Evolutionary conservation across 495 filamentous ascomycete genomes (phyloP).

Genomic region (Lasiosphaeria miniovina): DNA sequence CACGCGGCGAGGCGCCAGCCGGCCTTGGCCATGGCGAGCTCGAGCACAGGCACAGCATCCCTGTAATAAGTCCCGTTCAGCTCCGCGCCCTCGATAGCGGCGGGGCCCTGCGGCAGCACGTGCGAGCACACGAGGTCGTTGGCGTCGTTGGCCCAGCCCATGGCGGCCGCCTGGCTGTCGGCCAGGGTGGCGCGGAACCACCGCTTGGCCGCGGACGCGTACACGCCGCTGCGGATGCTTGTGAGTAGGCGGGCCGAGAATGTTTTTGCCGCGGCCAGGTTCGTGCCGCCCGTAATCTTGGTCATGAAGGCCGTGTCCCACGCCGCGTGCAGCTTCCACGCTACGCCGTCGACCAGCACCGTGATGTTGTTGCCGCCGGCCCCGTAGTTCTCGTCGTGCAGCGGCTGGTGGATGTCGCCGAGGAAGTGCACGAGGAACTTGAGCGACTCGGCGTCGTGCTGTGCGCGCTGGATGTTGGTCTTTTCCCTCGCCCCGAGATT

Average conservation of each 20-base stretch:
- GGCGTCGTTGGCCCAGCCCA: slow-evolving; percentile 55
- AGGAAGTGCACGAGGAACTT: slow-evolving; percentile 16
- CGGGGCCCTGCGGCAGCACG: slow-evolving; percentile 37
- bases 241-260: slow-evolving; percentile 29
- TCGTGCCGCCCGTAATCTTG: slow-evolving; percentile 45
- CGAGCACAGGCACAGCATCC: slow-evolving; percentile 49
- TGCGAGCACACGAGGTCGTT: slow-evolving; percentile 56
- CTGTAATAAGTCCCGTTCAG: slow-evolving; percentile 54
- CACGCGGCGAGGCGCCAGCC: slow-evolving; percentile 45
- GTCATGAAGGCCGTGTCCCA: slow-evolving; percentile 68
- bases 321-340: slow-evolving; percentile 59
- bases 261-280: slow-evolving; percentile 31
- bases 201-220: slow-evolving; percentile 38
- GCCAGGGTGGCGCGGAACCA: slow-evolving; percentile 49
- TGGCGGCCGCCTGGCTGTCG: slow-evolving; percentile 32
- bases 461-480: slow-evolving; percentile 23
- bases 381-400: slow-evolving; percentile 11
- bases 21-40: slow-evolving; percentile 63
- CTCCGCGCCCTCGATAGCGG: slow-evolving; percentile 41
- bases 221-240: slow-evolving; percentile 48
- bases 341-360: slow-evolving; percentile 52
- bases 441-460: slow-evolving; percentile 20
- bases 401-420: slow-evolving; percentile 11
- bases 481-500: neutral
- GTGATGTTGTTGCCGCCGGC: slow-evolving; percentile 37